Percentiles rank a stretch among this genome's conserved stretches.
Evolutionary conservation across 2,329 filamentous ascomycete genomes (phyloP).

Genomic region (Claviceps arundinis): DNA sequence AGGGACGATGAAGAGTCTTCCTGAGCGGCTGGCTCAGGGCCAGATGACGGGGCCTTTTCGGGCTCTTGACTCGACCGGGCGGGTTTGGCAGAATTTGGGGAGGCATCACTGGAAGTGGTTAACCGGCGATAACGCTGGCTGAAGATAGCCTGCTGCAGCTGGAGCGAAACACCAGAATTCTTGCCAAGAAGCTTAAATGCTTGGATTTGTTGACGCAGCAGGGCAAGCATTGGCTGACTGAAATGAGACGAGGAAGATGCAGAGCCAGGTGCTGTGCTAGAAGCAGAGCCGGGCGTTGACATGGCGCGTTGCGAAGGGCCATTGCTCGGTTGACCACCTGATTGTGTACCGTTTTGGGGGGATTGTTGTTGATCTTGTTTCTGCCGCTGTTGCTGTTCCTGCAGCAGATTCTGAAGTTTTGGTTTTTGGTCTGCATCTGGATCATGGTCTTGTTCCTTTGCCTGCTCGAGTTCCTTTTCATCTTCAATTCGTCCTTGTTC

Average conservation of each 20-base stretch:
- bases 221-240: slow-evolving; percentile 57
- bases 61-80: slow-evolving; percentile 19
- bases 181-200: slow-evolving; percentile 86
- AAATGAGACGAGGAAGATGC: slow-evolving; percentile 43
- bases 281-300: slow-evolving; percentile 21
- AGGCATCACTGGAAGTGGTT: slow-evolving; percentile 35
- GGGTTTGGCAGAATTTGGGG: slow-evolving; percentile 23
- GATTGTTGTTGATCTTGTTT: slow-evolving; percentile 28
- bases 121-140: slow-evolving; percentile 54
- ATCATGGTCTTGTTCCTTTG: too few species aligned
- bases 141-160: slow-evolving; percentile 74
- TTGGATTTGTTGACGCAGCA: slow-evolving; percentile 73
- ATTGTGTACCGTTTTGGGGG: slow-evolving; percentile 39
- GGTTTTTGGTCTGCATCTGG: too few species aligned
- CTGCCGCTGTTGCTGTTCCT: slow-evolving; percentile 41
- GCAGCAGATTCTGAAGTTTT: slow-evolving; percentile 19
- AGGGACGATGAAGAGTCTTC: slow-evolving; percentile 16
- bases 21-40: slow-evolving; percentile 20
- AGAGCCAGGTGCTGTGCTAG: slow-evolving; percentile 19
- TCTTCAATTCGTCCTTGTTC: too few species aligned
- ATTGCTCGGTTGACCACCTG: slow-evolving; percentile 19
- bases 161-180: slow-evolving; percentile 66
- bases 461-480: too few species aligned
- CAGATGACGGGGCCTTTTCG: slow-evolving; percentile 23
- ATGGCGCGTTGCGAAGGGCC: slow-evolving; percentile 23